Base-by-base conservation (phyloP, 2,329 filamentous ascomycete species). In the Trichoderma citrinoviride region DNA sequence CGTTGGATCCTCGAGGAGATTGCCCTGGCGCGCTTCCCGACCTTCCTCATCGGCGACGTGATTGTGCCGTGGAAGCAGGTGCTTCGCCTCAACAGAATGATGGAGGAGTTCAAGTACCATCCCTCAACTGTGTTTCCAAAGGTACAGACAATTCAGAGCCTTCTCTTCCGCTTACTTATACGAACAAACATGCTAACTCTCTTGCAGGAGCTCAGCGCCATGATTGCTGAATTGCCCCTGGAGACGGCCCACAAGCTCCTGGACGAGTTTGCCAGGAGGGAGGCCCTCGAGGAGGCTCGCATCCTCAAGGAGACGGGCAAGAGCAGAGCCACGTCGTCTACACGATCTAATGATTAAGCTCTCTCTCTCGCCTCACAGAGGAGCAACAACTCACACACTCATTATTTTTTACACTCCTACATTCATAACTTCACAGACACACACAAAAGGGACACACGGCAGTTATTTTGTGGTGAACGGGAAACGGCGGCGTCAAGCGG, bases 401-500 rank as follows among this genome's bases (percentile, higher is more conserved):
- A 37, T 37, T 37, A 14, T 37, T 37, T 37, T 37, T 7, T 29
- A 14, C 33, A 12, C 33, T 37, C 33, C 14, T 3, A 37, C 33
- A 37, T 8, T 29, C 29, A n/a, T n/a, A n/a, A n/a, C n/a, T n/a
- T n/a, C 33, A 27, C 44, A 49, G 19, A 23, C 46, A 52, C 33
- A 60, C 19, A 49, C 7, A 41, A 23, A 21, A n/a, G 33, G 33
- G 29, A 60, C 50, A 60, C 41, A 52, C 23, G 25, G 37, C 40
- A 21, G 33, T 21, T 21, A 29, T 27, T 52, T 37, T 50, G 23
- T n/a, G 23, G 33, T 29, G 57, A 50, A 37, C 33, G 33, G 21
- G 40, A 27, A 61, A 40, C 47, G 58, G 58, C 58, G 58, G 58
- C 58, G 58, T 61, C 58, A 61, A 52, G 47, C 58, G 58, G 58